Conservation (phyloP, 495 filamentous ascomycete genomes). For the Penicillium argentinense region DNA sequence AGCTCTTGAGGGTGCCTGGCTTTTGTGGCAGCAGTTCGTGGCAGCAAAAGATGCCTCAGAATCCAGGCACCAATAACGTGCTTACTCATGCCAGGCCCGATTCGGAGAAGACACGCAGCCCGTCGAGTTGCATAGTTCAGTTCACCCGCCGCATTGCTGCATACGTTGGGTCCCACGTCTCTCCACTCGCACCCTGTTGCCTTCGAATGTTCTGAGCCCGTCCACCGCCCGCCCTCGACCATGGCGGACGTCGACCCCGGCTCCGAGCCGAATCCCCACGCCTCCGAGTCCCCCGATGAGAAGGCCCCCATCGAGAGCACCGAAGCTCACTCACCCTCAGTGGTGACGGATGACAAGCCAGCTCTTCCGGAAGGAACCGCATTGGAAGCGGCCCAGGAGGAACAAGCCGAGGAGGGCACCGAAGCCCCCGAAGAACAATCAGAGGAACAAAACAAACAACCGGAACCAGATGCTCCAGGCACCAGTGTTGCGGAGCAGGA, state of each 20-base stretch:
- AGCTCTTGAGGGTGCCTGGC: too few species aligned
- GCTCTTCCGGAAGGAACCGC: conserved; percentile 27
- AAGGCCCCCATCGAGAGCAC: conserved; percentile 5
- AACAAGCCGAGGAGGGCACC: conserved; percentile 14
- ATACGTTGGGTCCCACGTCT: neutral
- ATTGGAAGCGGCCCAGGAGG: conserved; percentile 29
- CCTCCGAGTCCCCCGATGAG: conserved; percentile 7
- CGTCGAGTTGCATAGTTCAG: too few species aligned
- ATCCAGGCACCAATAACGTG: too few species aligned
- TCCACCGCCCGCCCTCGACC: conserved; percentile 38
- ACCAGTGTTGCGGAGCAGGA: neutral
- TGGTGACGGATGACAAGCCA: conserved; percentile 34
- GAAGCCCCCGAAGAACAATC: conserved; percentile 7
- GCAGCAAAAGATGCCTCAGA: too few species aligned
- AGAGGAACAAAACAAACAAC: conserved; percentile 14
- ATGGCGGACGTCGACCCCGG: conserved; percentile 49
- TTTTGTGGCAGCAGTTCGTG: too few species aligned
- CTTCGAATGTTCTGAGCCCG: conserved; percentile 13
- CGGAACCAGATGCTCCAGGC: neutral
- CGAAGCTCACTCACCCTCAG: conserved; percentile 19
- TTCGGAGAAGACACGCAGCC: conserved; percentile 29
- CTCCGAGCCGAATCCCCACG: conserved; percentile 35
- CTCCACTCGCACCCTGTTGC: neutral
- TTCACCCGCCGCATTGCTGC: neutral
- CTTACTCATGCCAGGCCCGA: conserved; percentile 23